These are phyloP conservation scores for Nicotiana sylvestris DNA, from an alignment of 257 asterid species.

Conservation along the genomic window DNA sequence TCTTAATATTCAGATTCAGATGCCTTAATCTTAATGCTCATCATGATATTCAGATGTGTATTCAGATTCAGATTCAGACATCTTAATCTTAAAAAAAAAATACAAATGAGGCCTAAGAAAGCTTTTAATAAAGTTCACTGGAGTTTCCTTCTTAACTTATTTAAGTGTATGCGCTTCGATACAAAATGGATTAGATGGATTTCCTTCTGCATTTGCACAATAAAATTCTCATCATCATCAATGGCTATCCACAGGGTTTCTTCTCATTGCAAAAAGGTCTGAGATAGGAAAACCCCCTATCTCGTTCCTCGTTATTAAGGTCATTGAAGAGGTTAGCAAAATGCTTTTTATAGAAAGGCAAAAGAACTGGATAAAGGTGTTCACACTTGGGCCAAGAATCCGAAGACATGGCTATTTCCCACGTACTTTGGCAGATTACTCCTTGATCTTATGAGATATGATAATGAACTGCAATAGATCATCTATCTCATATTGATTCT, in stretches of 20 bases:
- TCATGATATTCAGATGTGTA: too few species aligned
- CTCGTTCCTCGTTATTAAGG: neutral
- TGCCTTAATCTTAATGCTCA: too few species aligned
- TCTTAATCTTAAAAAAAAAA: too few species aligned
- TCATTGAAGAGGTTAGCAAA: neutral
- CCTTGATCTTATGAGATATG: neutral
- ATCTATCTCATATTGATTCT: neutral
- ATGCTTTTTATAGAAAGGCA: neutral
- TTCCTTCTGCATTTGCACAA: neutral
- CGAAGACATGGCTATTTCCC: neutral
- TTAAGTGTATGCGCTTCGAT: neutral
- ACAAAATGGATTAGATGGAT: neutral
- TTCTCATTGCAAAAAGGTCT: neutral
- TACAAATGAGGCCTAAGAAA: neutral
- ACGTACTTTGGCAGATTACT: neutral
- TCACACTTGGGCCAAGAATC: neutral
- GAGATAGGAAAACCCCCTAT: neutral
- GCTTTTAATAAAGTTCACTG: neutral
- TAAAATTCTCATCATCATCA: neutral
- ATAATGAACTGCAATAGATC: neutral
- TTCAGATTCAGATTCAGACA: too few species aligned
- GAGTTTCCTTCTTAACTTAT: neutral
- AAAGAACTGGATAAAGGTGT: neutral
- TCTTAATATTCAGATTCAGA: too few species aligned
- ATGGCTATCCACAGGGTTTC: neutral